A percentile compares a stretch with the other conserved stretches of the same genome.
Conservation (phyloP, 805 yeast species). For the Wickerhamiella sorbophila region DNA sequence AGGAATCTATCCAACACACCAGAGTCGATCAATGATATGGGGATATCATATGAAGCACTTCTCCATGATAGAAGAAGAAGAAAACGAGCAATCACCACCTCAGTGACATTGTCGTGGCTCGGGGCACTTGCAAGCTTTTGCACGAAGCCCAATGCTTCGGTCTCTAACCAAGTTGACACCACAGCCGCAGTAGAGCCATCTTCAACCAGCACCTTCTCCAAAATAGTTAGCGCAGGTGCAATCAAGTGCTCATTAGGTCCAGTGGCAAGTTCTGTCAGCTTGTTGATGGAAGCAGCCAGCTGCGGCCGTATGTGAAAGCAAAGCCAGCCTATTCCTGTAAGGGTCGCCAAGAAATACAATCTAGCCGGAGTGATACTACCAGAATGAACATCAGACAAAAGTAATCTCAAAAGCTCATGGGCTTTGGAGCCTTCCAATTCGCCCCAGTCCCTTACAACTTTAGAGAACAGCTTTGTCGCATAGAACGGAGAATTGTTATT, state of each 20-base stretch:
- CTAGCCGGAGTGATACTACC: not conserved
- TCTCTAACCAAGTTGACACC: not conserved
- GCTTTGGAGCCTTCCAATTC: not conserved
- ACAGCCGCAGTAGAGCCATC: no score
- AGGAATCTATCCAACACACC: not conserved
- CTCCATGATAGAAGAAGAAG: not conserved
- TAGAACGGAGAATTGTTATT: not conserved
- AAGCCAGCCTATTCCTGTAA: not conserved
- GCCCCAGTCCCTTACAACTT: not conserved
- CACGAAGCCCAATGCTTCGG: not conserved
- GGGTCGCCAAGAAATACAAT: not conserved
- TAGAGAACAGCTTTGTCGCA: not conserved
- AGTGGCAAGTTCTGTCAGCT: not conserved
- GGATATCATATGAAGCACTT: not conserved
- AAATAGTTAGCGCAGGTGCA: not conserved
- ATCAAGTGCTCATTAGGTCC: not conserved
- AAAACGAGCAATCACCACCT: not conserved
- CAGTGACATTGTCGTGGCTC: not conserved
- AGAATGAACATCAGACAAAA: no score
- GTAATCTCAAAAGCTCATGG: not conserved
- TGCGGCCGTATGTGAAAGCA: not conserved
- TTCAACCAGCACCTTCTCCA: not conserved
- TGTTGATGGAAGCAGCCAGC: not conserved
- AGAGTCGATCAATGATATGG: not conserved
- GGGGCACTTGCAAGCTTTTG: not conserved